These are phyloP conservation scores for Yamadazyma paraphyllophila DNA, from an alignment of 805 yeast genomes.

Conservation along the genomic window DNA sequence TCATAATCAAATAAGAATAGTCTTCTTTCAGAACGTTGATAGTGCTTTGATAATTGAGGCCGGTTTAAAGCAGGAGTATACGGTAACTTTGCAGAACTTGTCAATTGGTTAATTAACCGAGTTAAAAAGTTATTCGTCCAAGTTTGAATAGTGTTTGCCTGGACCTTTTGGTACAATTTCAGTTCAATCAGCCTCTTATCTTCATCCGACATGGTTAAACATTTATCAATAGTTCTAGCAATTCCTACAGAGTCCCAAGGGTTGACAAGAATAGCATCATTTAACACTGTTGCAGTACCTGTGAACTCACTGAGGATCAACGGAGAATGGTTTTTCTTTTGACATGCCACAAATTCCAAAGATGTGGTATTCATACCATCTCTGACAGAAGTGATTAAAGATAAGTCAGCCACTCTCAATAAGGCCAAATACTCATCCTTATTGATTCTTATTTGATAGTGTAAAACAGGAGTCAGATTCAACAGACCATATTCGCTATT, in stretches of 20 bases:
- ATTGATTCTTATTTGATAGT: conserved; percentile 85
- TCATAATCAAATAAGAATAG: conserved; percentile 92
- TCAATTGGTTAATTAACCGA: conserved; percentile 43
- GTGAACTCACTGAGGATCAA: conserved; percentile 89
- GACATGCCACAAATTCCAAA: conserved; percentile 86
- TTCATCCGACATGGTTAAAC: conserved; percentile 54
- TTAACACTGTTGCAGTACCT: conserved; percentile 74
- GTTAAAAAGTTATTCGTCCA: conserved; percentile 72
- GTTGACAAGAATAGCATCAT: conserved; percentile 78
- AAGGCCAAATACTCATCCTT: conserved; percentile 88
- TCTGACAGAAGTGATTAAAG: conserved; percentile 84
- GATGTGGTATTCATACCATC: conserved; percentile 98
- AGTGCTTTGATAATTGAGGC: conserved; percentile 59
- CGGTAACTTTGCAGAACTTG: conserved; percentile 43
- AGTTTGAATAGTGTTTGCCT: conserved; percentile 67
- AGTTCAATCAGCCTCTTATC: conserved; percentile 47
- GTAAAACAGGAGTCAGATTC: conserved; percentile 84
- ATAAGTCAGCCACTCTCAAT: conserved; percentile 84
- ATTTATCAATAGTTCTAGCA: conserved; percentile 74
- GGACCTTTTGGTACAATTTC: conserved; percentile 61
- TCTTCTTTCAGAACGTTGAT: conserved; percentile 61
- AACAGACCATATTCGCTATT: conserved; percentile 83
- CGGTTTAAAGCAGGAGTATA: conserved; percentile 74
- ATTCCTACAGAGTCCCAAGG: conserved; percentile 98
- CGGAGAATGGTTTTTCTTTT: conserved; percentile 69